phyloP scores from a whole-genome alignment of 345 rosid genomes.

The Firmiana major region DNA sequence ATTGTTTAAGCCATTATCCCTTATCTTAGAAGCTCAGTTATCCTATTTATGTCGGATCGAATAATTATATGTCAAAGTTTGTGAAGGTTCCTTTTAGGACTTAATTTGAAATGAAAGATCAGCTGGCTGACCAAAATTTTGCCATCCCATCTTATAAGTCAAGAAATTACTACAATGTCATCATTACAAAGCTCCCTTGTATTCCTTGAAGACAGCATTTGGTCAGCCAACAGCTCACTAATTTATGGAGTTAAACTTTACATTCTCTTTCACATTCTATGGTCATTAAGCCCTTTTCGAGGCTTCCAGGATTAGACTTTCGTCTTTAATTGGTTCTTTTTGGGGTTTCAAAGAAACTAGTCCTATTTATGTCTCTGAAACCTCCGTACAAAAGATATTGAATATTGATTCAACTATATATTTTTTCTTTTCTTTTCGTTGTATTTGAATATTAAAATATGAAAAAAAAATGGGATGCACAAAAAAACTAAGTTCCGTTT shows the following conservation, averaged over 20 bases:
- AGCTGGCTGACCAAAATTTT: constrained; percentile 13
- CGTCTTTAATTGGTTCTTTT: constrained; percentile 25
- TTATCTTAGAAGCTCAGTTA: background rate
- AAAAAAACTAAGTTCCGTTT: too few species aligned
- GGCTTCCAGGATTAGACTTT: constrained; percentile 23
- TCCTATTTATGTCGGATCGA: background rate
- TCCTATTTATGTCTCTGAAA: constrained; percentile 15
- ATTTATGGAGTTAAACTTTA: constrained; percentile 15
- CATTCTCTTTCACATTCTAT: constrained; percentile 17
- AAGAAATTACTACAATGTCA: constrained; percentile 22
- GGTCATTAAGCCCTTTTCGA: constrained; percentile 21
- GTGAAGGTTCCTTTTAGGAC: constrained; percentile 9
- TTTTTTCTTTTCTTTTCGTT: too few species aligned
- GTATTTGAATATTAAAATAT: too few species aligned
- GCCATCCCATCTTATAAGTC: constrained; percentile 7
- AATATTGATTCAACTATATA: too few species aligned
- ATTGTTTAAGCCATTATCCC: background rate
- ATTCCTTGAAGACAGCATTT: background rate
- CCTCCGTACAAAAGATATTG: background rate
- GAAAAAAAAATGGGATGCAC: too few species aligned
- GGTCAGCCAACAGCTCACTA: constrained; percentile 10
- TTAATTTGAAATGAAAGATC: constrained; percentile 13
- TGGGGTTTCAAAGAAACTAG: constrained; percentile 23
- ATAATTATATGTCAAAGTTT: constrained; percentile 16
- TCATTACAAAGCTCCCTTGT: constrained; percentile 12